phyloP scores from a whole-genome alignment of 352 stramenopile genomes.

The Paralagenidium karlingii region DNA sequence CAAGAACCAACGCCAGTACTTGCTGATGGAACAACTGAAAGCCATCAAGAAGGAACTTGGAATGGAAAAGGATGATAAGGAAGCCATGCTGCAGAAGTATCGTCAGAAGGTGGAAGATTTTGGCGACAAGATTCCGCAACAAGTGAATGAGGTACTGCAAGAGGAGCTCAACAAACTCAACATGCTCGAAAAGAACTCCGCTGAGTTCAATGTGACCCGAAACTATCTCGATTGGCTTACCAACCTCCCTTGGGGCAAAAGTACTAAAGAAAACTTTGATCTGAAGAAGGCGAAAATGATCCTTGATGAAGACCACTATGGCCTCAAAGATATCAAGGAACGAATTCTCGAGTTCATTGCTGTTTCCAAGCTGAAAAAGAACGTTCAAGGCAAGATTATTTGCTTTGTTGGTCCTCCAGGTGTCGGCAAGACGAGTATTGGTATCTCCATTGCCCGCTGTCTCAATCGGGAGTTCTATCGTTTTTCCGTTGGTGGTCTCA shows the following conservation, averaged over 20 bases:
- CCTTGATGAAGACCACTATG: slow-evolving; percentile 97
- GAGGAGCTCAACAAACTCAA: slow-evolving; percentile 97
- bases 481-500: slow-evolving; percentile 96
- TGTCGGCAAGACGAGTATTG: slow-evolving; percentile 92
- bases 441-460: slow-evolving; percentile 92
- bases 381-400: slow-evolving; percentile 96
- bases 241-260: slow-evolving; percentile 93
- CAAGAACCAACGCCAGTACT: slow-evolving; percentile 97
- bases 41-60: slow-evolving; percentile 99
- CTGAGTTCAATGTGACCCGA: slow-evolving; percentile 97
- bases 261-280: slow-evolving; percentile 95
- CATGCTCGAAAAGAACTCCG: slow-evolving; percentile 96
- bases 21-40: slow-evolving; percentile 98
- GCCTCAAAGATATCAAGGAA: slow-evolving; percentile 97
- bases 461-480: slow-evolving; percentile 97
- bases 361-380: slow-evolving; percentile 93
- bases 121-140: slow-evolving; percentile 45
- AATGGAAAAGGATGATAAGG: slow-evolving; percentile 99
- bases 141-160: slow-evolving; percentile 91
- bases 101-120: slow-evolving; percentile 73
- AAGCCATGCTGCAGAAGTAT: slow-evolving; percentile 95
- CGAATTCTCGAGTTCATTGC: slow-evolving; percentile 99
- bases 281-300: slow-evolving; percentile 87
- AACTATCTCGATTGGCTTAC: slow-evolving; percentile 99
- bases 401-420: slow-evolving; percentile 93